Evolutionary conservation across 106 monocot species (phyloP).

Genomic region (Allium cepa): DNA sequence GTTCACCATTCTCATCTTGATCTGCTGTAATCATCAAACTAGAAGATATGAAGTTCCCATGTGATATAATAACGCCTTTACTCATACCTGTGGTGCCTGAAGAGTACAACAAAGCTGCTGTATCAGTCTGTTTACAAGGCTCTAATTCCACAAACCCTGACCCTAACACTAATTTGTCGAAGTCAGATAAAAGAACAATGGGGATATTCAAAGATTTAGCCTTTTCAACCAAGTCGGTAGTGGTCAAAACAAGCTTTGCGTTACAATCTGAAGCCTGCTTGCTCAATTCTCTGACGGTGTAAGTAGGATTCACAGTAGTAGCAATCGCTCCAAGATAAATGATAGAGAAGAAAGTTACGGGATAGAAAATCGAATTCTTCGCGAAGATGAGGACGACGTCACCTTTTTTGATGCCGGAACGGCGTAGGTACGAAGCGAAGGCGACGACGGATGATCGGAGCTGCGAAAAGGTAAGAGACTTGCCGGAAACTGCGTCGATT

Average conservation of each 20-base stretch:
- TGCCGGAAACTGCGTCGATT: slow-evolving; percentile 31
- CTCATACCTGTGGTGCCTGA: slow-evolving; percentile 78
- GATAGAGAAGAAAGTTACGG: slow-evolving; percentile 49
- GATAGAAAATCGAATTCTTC: slow-evolving; percentile 62
- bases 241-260: slow-evolving; percentile 41
- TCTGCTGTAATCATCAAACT: slow-evolving; percentile 37
- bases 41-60: slow-evolving; percentile 61
- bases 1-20: slow-evolving; percentile 33
- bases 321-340: slow-evolving; percentile 54
- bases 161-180: neutral
- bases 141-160: slow-evolving; percentile 30
- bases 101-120: slow-evolving; percentile 70
- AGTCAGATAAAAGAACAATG: slow-evolving; percentile 15
- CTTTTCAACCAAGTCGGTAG: slow-evolving; percentile 36
- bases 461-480: slow-evolving; percentile 27
- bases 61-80: slow-evolving; percentile 73
- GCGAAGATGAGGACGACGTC: slow-evolving; percentile 76
- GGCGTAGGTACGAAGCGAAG: slow-evolving; percentile 15
- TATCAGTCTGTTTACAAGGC: slow-evolving; percentile 31
- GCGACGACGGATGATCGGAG: slow-evolving; percentile 28
- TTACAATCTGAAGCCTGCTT: slow-evolving; percentile 61
- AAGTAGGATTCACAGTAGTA: slow-evolving; percentile 71
- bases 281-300: slow-evolving; percentile 54
- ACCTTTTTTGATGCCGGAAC: slow-evolving; percentile 24
- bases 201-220: slow-evolving; percentile 41